A percentile compares a stretch with the other conserved stretches of the same genome.
phyloP scores from a whole-genome alignment of 805 yeast species.

The Starmera amethionina region DNA sequence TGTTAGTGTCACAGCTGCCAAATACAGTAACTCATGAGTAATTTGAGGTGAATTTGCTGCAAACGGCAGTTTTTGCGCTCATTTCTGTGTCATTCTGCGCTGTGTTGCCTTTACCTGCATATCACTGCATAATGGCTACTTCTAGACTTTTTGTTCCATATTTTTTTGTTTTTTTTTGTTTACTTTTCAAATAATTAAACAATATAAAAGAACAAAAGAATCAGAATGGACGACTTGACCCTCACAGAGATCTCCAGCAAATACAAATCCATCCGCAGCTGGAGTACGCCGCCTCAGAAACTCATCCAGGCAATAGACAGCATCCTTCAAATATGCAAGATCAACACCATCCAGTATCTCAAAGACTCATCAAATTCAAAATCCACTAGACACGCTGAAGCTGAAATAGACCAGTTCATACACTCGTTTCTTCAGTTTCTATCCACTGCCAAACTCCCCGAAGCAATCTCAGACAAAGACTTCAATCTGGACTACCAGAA shows the following conservation, averaged over 20 bases:
- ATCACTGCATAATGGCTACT: too few relatives aligned
- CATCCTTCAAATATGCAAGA: slow-evolving; percentile 10
- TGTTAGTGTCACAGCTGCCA: background rate
- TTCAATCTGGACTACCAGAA: slow-evolving; percentile 13
- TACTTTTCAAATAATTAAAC: too few relatives aligned
- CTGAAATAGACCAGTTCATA: background rate
- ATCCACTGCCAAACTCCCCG: slow-evolving; percentile 8
- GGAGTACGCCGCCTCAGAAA: slow-evolving; percentile 9
- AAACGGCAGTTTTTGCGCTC: too few relatives aligned
- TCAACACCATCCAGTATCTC: slow-evolving; percentile 3
- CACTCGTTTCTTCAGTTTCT: background rate
- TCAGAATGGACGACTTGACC: slow-evolving; percentile 5
- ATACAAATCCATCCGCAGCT: slow-evolving; percentile 8
- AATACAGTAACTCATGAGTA: background rate
- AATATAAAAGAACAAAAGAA: background rate
- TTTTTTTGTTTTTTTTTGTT: too few relatives aligned
- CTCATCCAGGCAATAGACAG: slow-evolving; percentile 4
- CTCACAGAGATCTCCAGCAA: slow-evolving; percentile 10
- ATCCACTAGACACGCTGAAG: background rate
- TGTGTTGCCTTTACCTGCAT: too few relatives aligned
- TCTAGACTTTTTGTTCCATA: too few relatives aligned
- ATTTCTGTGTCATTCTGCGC: too few relatives aligned
- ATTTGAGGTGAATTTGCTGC: too few relatives aligned
- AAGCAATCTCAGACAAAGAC: slow-evolving; percentile 5
- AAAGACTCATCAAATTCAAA: background rate